These are phyloP conservation scores for Fusarium setosum DNA, from an alignment of 2,329 filamentous ascomycete genomes.

Conservation along the genomic window DNA sequence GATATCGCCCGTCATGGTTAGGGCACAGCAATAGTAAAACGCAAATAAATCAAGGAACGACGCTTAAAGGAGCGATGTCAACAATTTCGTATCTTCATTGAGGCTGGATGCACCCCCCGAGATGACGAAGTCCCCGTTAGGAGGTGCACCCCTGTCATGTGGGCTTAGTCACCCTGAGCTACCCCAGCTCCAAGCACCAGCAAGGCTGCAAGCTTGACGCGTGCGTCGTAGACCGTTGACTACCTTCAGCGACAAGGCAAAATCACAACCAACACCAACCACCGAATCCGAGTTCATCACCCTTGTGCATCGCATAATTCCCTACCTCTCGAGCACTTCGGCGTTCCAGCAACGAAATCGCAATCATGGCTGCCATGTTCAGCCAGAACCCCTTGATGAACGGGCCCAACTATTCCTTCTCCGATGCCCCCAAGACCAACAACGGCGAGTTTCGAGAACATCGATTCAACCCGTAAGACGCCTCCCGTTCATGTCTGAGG, in stretches of 20 bases:
- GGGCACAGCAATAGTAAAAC: neutral
- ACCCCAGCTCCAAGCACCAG: conserved; percentile 42
- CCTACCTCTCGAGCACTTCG: neutral
- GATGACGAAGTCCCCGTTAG: conserved; percentile 39
- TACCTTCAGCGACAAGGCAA: conserved; percentile 44
- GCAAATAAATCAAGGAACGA: conserved; percentile 11
- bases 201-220: conserved; percentile 66
- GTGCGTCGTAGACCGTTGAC: conserved; percentile 46
- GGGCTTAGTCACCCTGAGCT: conserved; percentile 56
- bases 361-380: conserved; percentile 73
- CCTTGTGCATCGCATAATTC: conserved; percentile 15
- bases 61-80: conserved; percentile 23
- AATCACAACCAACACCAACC: conserved; percentile 27
- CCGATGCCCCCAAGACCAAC: conserved; percentile 66
- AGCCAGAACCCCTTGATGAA: conserved; percentile 77
- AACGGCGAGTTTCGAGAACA: conserved; percentile 74
- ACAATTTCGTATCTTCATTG: conserved; percentile 24
- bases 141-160: conserved; percentile 37
- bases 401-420: conserved; percentile 76
- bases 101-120: conserved; percentile 17
- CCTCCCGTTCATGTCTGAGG: neutral
- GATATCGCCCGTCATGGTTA: conserved; percentile 65
- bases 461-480: conserved; percentile 88
- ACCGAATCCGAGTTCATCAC: conserved; percentile 15
- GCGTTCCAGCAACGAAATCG: conserved; percentile 5